These are phyloP conservation scores for Cajanus cajan DNA, from an alignment of 306 rosid species.

Conservation along the genomic window DNA sequence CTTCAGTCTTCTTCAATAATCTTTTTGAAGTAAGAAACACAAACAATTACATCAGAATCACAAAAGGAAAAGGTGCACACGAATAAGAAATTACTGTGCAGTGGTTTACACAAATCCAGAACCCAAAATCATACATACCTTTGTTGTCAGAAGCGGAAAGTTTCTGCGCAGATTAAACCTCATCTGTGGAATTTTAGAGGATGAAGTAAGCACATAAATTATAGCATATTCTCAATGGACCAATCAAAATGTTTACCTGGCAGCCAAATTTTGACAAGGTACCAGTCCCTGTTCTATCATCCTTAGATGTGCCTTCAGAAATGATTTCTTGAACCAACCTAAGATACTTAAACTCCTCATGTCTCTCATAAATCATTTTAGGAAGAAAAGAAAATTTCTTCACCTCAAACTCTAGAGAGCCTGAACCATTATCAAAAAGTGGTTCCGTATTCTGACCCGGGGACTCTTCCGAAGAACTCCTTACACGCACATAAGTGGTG, in stretches of 20 bases:
- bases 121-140: slow-evolving; percentile 52
- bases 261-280: slow-evolving; percentile 89
- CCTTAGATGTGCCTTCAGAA: slow-evolving; percentile 75
- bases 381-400: slow-evolving; percentile 84
- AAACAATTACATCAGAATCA: not conserved
- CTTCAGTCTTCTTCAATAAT: slow-evolving; percentile 20
- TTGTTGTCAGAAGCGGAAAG: slow-evolving; percentile 94
- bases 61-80: not conserved
- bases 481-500: slow-evolving; percentile 78
- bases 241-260: slow-evolving; percentile 62
- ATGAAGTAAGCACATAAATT: slow-evolving; percentile 24
- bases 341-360: slow-evolving; percentile 81
- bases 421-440: slow-evolving; percentile 33
- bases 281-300: slow-evolving; percentile 97
- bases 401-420: slow-evolving; percentile 55
- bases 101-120: slow-evolving; percentile 14
- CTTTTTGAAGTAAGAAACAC: not conserved
- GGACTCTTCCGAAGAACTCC: slow-evolving; percentile 56
- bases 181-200: slow-evolving; percentile 53
- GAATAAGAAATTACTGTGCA: slow-evolving; percentile 2
- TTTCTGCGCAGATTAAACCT: slow-evolving; percentile 80
- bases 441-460: slow-evolving; percentile 45
- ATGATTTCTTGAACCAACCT: slow-evolving; percentile 78
- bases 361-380: slow-evolving; percentile 73
- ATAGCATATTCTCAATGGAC: slow-evolving; percentile 22